Evolutionary conservation across 441 rosid genomes (phyloP), one percentile per base, ranked within the genome.

Genomic region (Pelargonium australe): DNA sequence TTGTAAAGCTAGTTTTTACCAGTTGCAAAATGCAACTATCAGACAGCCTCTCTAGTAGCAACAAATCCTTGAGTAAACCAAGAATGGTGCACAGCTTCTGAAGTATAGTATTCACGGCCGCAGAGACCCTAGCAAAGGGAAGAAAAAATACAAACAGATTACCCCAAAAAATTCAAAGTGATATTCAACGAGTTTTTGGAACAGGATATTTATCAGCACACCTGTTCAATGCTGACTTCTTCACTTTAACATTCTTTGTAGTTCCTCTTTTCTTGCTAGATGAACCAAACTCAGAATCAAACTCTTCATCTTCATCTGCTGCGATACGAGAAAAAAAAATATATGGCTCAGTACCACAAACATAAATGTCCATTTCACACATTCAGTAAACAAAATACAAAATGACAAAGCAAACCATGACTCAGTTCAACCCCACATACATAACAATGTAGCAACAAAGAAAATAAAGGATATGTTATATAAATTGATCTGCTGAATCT

Each of bases 1-100:
- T 90, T 3, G 96, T 83, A 73, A 86, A 81, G 85, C 96, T 80
- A 53, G 99, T 95, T 84, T 85, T 95, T 72, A 91, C 80, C 76
- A 95, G 83, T 80, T 95, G 99, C 66, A 95, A 80, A 77, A 95
- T 91, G 86, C 97, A 92, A 82, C 98, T 89, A 84, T 95, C 99
- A 63, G 99, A 92, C 70, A 95, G 79, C 81, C 80, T 91, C 89
- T 95, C 99, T 68, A 89, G 85, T 70, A 89, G 66, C 73, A 92
- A 79, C 78, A 95, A 87, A 81, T 95, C 98, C 86, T 87, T 90
- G 67, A 95, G 88, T 68, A 92, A 85, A 75, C 90, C 96, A 70
- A 95, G 87, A 79, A 95, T 85, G 40, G 98, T 87, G 79, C 98
- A 95, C 53, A 95, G 92, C 78, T 95, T 95, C 87, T 95, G 99